Conservation (phyloP, 345 rosid genomes). For the Acer yangbiense region DNA sequence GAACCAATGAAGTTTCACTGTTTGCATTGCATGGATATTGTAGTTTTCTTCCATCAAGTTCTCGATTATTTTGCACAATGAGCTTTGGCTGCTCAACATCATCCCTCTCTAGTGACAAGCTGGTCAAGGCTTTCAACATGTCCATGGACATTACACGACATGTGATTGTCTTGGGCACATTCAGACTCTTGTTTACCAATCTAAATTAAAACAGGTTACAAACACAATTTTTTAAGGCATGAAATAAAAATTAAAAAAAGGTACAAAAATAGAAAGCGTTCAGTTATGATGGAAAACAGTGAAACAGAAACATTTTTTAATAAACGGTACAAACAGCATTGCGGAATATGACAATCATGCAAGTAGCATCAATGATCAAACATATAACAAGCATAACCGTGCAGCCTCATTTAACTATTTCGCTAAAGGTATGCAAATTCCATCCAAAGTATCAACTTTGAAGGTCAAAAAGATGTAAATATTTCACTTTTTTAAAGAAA, state of each 20-base stretch:
- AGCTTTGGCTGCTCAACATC: conserved; percentile 34
- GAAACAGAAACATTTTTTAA: neutral
- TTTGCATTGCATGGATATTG: conserved; percentile 27
- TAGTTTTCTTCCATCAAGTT: conserved; percentile 23
- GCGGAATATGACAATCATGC: neutral
- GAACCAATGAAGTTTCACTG: conserved; percentile 53
- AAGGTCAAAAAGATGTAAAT: neutral
- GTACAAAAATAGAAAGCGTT: neutral
- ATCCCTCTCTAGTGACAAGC: conserved; percentile 28
- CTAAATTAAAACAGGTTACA: conserved; percentile 51
- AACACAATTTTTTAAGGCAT: conserved; percentile 24
- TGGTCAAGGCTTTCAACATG: conserved; percentile 60
- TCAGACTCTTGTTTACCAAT: conserved; percentile 53
- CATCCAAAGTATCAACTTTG: neutral
- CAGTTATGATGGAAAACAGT: neutral
- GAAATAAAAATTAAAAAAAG: neutral
- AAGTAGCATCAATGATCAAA: conserved; percentile 8
- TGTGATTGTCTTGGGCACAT: conserved; percentile 71
- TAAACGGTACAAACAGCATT: conserved; percentile 6
- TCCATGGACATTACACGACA: conserved; percentile 66
- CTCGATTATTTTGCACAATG: conserved; percentile 22
- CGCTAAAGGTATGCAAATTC: neutral
- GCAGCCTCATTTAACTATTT: conserved; percentile 1
- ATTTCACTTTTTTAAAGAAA: neutral
- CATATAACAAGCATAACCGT: neutral